Evolutionary conservation across 345 rosid genomes (phyloP).

Genomic region (Eucalyptus cladocalyx): DNA sequence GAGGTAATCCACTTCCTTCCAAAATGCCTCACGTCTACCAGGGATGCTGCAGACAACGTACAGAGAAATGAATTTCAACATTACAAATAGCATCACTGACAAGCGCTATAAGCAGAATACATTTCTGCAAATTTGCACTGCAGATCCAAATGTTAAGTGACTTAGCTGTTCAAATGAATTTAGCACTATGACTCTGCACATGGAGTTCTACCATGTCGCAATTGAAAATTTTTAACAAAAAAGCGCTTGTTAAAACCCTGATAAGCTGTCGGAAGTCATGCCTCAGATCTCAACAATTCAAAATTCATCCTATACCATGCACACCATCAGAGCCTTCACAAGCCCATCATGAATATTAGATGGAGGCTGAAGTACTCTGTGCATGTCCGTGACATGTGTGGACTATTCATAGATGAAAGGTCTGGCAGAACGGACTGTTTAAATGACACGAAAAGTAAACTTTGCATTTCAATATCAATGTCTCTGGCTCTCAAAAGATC

Average conservation of each 20-base stretch:
- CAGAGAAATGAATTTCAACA: background rate
- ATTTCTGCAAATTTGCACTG: background rate
- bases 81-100: background rate
- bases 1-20: constrained; percentile 29
- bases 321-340: background rate
- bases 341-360: background rate
- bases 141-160: background rate
- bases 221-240: background rate
- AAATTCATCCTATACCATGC: background rate
- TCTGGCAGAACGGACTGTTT: background rate
- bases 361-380: background rate
- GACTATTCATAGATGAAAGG: background rate
- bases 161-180: background rate
- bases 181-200: background rate
- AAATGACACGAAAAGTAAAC: background rate
- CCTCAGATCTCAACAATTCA: background rate
- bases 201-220: background rate
- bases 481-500: background rate
- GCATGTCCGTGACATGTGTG: background rate
- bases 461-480: background rate
- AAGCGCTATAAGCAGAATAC: background rate
- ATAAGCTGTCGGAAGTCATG: background rate
- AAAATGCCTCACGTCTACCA: constrained; percentile 16
- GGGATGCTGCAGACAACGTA: constrained; percentile 19
- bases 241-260: background rate